These are phyloP conservation scores for Cymodocea nodosa DNA, from an alignment of 116 monocot species.

Conservation along the genomic window DNA sequence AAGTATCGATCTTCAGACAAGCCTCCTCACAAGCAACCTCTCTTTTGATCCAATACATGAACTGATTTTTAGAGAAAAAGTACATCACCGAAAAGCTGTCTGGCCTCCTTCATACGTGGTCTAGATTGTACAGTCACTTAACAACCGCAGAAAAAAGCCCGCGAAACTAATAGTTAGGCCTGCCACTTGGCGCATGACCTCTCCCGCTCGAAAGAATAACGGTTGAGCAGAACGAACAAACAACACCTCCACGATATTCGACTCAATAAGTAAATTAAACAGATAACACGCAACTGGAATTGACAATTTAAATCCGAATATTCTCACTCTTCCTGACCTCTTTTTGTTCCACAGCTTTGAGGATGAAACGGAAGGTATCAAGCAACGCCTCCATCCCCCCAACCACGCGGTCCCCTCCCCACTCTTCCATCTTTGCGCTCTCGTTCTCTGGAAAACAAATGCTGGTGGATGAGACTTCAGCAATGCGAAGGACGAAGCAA, in stretches of 20 bases:
- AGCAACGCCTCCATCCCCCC: neutral
- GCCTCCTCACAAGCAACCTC: too few species aligned
- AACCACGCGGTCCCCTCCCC: neutral
- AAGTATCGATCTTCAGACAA: too few species aligned
- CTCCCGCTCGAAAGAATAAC: too few species aligned
- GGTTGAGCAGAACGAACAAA: neutral
- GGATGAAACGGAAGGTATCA: neutral
- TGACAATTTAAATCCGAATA: too few species aligned
- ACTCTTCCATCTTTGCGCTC: neutral
- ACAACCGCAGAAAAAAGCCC: neutral
- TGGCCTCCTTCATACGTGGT: neutral
- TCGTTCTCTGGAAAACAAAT: neutral
- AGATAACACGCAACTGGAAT: neutral
- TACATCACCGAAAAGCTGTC: too few species aligned
- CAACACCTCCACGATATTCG: neutral
- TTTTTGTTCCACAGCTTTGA: neutral
- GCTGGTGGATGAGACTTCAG: too few species aligned
- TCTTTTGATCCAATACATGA: too few species aligned
- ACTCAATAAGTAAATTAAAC: neutral
- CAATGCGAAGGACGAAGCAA: too few species aligned
- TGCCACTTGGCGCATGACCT: too few species aligned
- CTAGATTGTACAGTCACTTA: neutral
- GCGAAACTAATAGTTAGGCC: too few species aligned
- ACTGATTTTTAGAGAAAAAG: too few species aligned
- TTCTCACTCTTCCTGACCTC: constrained; percentile 1